A percentile compares a stretch with the other conserved stretches of the same genome.
phyloP scores from a whole-genome alignment of 768 basidiomycete species.

The Rhizopogon vulgaris region DNA sequence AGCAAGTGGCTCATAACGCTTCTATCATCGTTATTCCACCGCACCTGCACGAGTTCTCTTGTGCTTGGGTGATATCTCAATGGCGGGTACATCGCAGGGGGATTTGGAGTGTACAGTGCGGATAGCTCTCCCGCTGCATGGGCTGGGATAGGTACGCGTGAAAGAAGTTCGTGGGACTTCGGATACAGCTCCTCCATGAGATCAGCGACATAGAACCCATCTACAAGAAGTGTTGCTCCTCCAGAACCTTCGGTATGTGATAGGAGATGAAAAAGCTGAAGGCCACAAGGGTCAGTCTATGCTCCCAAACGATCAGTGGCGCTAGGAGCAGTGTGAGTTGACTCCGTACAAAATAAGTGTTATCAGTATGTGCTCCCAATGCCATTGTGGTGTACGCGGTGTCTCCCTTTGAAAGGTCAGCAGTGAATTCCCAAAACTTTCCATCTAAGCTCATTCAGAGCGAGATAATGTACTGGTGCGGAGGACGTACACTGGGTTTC shows the following conservation, averaged over 20 bases:
- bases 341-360: conserved; percentile 42
- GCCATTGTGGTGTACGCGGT: conserved; percentile 90
- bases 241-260: conserved; percentile 77
- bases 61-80: conserved; percentile 57
- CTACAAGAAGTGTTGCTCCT: conserved; percentile 87
- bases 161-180: conserved; percentile 60
- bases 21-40: conserved; percentile 95
- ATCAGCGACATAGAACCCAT: conserved; percentile 89
- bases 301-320: conserved; percentile 8
- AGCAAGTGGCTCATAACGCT: conserved; percentile 66
- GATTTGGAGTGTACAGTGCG: conserved; percentile 51
- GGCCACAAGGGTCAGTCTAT: conserved; percentile 89
- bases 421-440: conserved; percentile 95
- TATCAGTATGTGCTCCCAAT: conserved; percentile 80
- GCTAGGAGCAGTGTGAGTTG: background rate
- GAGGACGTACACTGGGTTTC: conserved; percentile 63
- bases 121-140: conserved; percentile 83
- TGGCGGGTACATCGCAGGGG: conserved; percentile 59
- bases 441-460: conserved; percentile 64
- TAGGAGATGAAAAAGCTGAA: conserved; percentile 93
- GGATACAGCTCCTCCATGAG: conserved; percentile 71
- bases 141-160: conserved; percentile 62
- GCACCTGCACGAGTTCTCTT: conserved; percentile 64
- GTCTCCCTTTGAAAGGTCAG: conserved; percentile 86
- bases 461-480: background rate